Base-by-base conservation (phyloP, 2,329 filamentous ascomycete genomes). In the Fusarium camptoceras region DNA sequence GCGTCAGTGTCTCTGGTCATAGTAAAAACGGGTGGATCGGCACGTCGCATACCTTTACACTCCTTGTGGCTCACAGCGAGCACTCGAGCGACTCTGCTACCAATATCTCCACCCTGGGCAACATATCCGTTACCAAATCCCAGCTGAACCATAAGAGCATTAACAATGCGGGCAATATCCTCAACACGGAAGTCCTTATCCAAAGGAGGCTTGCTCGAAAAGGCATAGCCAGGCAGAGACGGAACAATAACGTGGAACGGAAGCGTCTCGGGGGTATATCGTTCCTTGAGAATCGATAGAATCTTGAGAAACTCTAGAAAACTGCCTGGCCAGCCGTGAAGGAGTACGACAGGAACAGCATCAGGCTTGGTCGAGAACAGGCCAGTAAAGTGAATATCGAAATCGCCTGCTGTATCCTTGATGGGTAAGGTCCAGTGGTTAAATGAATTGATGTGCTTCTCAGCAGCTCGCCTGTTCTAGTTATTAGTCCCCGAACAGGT, bases 271-370 rank as follows among this genome's bases (percentile, higher is more conserved):
- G 61, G 44, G 0, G 59, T 64, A 7, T 51, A 64, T 4, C 30
- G 31, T 4, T 49, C 30, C 11, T 64, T 64, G 7, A 64, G 44
- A 15, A 64, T 24, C 2, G 59, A 59, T 5, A 64, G 5, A n/a
- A 64, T 42, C 8, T 20, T 14, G 0, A 64, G 37, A 16, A 64
- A 64, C 43, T 64, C 61, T 0, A 64, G 9, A 10, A 64, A 64
- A 2, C 61, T 64, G 1, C 61, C 61, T 0, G 61, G 61, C 61
- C 61, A 64, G 5, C 61, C 61, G 9, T 64, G 61, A 0, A 64
- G 51, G 15, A 64, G 14, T 0, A 46, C 51, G 2, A 64, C 39
- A 1, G 61, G 61, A 3, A 64, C 2, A 1, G 61, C 61, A 8
- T 46, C 31, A 0, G 51, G 5, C 0, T 59, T 58, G 0, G 25